Evolutionary conservation across 2,329 filamentous ascomycete genomes (phyloP).

Genomic region (Nothomitra cinnamomea): DNA sequence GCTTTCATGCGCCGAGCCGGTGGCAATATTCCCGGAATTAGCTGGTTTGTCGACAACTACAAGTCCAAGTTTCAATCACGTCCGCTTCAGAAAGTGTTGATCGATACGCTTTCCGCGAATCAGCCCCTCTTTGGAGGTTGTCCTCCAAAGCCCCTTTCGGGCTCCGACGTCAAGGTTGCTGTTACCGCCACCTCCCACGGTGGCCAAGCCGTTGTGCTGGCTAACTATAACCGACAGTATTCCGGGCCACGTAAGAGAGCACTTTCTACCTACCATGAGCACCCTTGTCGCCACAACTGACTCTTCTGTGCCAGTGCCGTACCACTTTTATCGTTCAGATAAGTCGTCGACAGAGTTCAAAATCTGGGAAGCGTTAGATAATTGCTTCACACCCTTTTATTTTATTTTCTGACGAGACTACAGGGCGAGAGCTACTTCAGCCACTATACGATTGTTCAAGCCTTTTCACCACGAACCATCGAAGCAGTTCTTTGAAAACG

Average conservation of each 20-base stretch:
- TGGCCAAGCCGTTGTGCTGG: slow-evolving; percentile 24
- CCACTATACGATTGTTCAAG: slow-evolving; percentile 33
- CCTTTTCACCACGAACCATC: slow-evolving; percentile 31
- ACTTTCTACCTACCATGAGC: not conserved
- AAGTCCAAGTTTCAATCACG: slow-evolving; percentile 19
- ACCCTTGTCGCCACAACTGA: not conserved
- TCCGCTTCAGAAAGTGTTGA: slow-evolving; percentile 22
- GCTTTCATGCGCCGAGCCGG: slow-evolving; percentile 25
- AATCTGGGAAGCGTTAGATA: slow-evolving; percentile 30
- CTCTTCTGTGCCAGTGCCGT: slow-evolving; percentile 15
- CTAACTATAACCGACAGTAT: slow-evolving; percentile 27
- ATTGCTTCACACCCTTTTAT: not conserved
- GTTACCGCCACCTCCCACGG: slow-evolving; percentile 25
- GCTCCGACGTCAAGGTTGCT: slow-evolving; percentile 21
- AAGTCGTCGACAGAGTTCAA: slow-evolving; percentile 24
- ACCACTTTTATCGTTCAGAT: slow-evolving; percentile 25
- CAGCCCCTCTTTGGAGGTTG: slow-evolving; percentile 22
- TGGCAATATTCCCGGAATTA: slow-evolving; percentile 20
- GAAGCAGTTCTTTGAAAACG: slow-evolving; percentile 32
- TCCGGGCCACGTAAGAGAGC: slow-evolving; percentile 10
- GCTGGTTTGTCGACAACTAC: slow-evolving; percentile 17
- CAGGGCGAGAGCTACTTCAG: slow-evolving; percentile 31
- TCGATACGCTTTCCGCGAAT: slow-evolving; percentile 19
- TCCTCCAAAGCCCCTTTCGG: slow-evolving; percentile 4
- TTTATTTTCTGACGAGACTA: not conserved